phyloP scores from a whole-genome alignment of 2,329 filamentous ascomycete genomes.

The Tetracladium maxilliforme region DNA sequence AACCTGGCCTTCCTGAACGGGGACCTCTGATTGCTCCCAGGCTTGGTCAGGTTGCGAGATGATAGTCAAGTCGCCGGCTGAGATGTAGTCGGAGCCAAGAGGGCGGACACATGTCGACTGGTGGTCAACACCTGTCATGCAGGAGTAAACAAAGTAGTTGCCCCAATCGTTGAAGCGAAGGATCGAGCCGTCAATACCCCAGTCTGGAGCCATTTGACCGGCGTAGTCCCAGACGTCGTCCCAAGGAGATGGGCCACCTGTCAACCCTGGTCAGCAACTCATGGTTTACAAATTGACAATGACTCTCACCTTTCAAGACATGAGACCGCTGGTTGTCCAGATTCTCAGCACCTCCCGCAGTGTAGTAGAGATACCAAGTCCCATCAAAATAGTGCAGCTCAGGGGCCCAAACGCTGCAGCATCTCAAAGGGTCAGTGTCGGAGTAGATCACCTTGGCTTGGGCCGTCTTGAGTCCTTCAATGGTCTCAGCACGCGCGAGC shows the following conservation, averaged over 20 bases:
- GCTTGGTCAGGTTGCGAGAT: conserved; percentile 32
- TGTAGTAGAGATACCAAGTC: conserved; percentile 41
- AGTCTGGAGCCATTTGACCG: conserved; percentile 28
- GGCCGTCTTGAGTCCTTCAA: conserved; percentile 38
- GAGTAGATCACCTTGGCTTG: conserved; percentile 34
- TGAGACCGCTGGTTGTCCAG: conserved; percentile 33
- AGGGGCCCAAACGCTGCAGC: conserved; percentile 43
- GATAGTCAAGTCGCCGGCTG: conserved; percentile 27
- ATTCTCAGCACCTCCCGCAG: conserved; percentile 27
- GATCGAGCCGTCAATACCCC: conserved; percentile 38
- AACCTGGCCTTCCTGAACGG: conserved; percentile 39
- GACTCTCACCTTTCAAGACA: conserved; percentile 29
- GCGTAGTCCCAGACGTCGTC: conserved; percentile 33
- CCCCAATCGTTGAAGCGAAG: conserved; percentile 27
- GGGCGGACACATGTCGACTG: conserved; percentile 23
- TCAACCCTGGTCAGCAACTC: neutral
- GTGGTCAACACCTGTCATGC: conserved; percentile 24
- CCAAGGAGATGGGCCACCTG: conserved; percentile 35
- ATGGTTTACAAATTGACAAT: neutral
- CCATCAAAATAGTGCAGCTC: conserved; percentile 35
- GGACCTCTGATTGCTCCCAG: conserved; percentile 32
- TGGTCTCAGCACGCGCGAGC: conserved; percentile 35
- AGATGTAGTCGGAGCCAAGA: conserved; percentile 20
- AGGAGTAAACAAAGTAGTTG: conserved; percentile 40
- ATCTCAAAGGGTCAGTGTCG: conserved; percentile 26